Conservation (phyloP, 768 basidiomycete genomes). For the Cubamyces sp. region DNA sequence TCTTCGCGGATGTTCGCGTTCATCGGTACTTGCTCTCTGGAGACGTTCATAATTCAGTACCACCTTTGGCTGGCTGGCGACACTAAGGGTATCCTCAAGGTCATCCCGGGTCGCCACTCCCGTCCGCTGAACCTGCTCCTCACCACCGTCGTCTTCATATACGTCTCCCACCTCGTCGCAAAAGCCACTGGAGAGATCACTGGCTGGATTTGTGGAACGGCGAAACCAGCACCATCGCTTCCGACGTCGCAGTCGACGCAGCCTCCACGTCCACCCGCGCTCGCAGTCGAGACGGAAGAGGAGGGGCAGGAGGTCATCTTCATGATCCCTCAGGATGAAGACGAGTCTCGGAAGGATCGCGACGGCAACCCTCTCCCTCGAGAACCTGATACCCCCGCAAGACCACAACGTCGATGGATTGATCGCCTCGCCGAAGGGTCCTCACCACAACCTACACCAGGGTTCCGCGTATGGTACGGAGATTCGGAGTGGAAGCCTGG, state of each 20-base stretch:
- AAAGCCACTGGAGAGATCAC: conserved; percentile 78
- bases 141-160: conserved; percentile 79
- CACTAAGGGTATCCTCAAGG: conserved; percentile 78
- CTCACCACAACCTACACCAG: conserved; percentile 25
- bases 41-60: conserved; percentile 91
- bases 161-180: conserved; percentile 75
- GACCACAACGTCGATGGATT: conserved; percentile 50
- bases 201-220: conserved; percentile 51
- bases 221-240: conserved; percentile 28
- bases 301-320: conserved; percentile 32
- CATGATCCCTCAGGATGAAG: conserved; percentile 26
- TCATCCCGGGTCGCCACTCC: conserved; percentile 75
- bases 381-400: conserved; percentile 45
- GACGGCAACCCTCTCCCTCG: conserved; percentile 38
- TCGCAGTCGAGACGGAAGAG: conserved; percentile 9
- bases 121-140: conserved; percentile 79
- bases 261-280: not conserved
- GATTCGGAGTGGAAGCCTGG: conserved; percentile 43
- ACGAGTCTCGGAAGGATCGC: conserved; percentile 28
- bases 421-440: conserved; percentile 50
- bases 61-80: conserved; percentile 87
- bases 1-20: conserved; percentile 75
- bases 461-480: conserved; percentile 38
- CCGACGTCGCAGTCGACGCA: conserved; percentile 24
- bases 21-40: conserved; percentile 85